phyloP scores from a whole-genome alignment of 2,329 filamentous ascomycete genomes.

The Cordyceps cateniannulata region DNA sequence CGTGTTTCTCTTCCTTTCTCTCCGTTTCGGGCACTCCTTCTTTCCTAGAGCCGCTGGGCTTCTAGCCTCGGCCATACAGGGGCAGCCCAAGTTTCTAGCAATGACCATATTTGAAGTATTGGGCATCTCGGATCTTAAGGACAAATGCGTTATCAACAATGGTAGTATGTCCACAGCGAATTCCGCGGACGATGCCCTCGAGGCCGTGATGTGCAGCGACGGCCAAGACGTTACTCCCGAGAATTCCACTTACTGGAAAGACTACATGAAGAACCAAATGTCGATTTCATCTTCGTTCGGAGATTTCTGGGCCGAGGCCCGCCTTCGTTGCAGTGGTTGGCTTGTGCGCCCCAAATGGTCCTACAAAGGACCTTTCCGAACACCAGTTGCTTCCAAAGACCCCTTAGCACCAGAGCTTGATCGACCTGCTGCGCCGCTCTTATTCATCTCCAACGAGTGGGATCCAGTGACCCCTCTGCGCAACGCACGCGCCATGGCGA shows the following conservation, averaged over 20 bases:
- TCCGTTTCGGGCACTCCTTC: background rate
- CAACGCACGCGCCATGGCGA: slow-evolving; percentile 27
- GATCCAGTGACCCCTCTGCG: slow-evolving; percentile 41
- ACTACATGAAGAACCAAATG: slow-evolving; percentile 23
- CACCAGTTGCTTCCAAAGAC: background rate
- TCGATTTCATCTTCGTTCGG: slow-evolving; percentile 26
- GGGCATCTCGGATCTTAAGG: background rate
- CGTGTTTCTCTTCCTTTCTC: background rate
- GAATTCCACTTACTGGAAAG: slow-evolving; percentile 20
- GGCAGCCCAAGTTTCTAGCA: background rate
- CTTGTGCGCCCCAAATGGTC: background rate
- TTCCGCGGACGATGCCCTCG: background rate
- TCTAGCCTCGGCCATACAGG: background rate
- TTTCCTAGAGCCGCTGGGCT: background rate
- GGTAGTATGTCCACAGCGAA: background rate
- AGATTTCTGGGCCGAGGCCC: slow-evolving; percentile 27
- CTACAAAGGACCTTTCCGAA: slow-evolving; percentile 7
- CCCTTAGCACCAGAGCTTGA: slow-evolving; percentile 17
- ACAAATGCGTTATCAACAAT: background rate
- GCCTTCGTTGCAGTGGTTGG: slow-evolving; percentile 34
- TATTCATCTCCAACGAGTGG: slow-evolving; percentile 36
- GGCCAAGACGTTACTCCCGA: slow-evolving; percentile 21
- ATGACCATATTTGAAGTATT: fast-evolving
- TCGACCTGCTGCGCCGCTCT: slow-evolving; percentile 33
- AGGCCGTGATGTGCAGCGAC: slow-evolving; percentile 29